Evolutionary conservation across 331 rosid species (phyloP), one percentile per base, ranked within the genome.

Genomic region (Phaseolus coccineus): DNA sequence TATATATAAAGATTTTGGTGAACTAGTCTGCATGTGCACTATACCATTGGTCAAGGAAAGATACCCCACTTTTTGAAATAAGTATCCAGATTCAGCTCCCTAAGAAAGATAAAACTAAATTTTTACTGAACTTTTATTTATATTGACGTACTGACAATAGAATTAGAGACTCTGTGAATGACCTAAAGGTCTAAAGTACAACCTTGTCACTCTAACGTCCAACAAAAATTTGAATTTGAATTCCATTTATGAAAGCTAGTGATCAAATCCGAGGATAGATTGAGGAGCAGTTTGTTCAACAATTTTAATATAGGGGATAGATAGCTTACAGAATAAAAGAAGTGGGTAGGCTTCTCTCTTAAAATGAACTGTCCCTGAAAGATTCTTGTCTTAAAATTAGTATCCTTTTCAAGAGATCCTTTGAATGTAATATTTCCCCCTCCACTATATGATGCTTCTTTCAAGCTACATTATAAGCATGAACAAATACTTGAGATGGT

Each of bases 371-470:
- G 50, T 65, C 48, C 71, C 37, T 65, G 50, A 65, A n/a, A 65
- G 71, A 65, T 37, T 37, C 30, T 64, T 8, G 7, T 65, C 50
- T 37, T 65, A 31, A 65, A 65, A 3, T 65, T 9, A 37, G 50
- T 2, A 65, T 2, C 50, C 8, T 19, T 37, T 37, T n/a, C 71
- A 37, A 65, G 71, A 35, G 50, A 65, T 65, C 71, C 71, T 65
- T 37, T n/a, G 50, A 65, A 65, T 65, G 50, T 37, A 65, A 65
- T 65, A n/a, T 37, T 65, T 9, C 50, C 71, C 30, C 71, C 71
- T 37, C 71, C 48, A 37, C 16, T 37, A 37, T 65, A 37, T 37
- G 71, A 65, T 65, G 48, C 8, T 37, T 65, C 50, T 16, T 65
- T 65, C 71, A 65, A 37, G 71, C 71, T 65, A 4, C 50, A 65